phyloP scores from a whole-genome alignment of 768 basidiomycete species.

The Psilocybe subaeruginosa region DNA sequence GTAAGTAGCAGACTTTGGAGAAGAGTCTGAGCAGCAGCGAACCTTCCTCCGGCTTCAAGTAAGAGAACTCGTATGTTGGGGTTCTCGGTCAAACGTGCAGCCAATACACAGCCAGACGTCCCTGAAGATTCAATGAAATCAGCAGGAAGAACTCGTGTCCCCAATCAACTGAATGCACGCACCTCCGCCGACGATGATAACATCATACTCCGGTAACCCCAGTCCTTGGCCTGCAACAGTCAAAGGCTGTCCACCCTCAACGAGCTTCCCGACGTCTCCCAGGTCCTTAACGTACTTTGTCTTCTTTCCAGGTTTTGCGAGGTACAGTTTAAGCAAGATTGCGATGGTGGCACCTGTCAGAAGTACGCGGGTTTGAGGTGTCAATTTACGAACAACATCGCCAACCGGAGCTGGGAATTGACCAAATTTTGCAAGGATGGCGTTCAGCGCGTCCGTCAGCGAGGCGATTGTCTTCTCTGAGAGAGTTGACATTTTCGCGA shows the following conservation, averaged over 20 bases:
- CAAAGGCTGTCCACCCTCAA: neutral
- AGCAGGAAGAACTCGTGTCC: neutral
- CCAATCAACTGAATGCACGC: neutral
- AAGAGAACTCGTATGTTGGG: slow-evolving; percentile 52
- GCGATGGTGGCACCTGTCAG: slow-evolving; percentile 17
- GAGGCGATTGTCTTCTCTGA: slow-evolving; percentile 1
- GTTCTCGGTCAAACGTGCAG: slow-evolving; percentile 59
- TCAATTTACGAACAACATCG: neutral
- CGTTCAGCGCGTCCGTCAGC: neutral
- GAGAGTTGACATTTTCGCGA: slow-evolving; percentile 1
- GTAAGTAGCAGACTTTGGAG: too few relatives aligned
- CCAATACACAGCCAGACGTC: slow-evolving; percentile 62
- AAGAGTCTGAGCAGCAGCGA: neutral
- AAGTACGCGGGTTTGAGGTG: slow-evolving; percentile 1
- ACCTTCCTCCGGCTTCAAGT: slow-evolving; percentile 46
- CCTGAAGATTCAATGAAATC: slow-evolving; percentile 31
- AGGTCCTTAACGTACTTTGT: slow-evolving; percentile 29
- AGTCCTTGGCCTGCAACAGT: neutral
- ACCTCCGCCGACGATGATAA: slow-evolving; percentile 15
- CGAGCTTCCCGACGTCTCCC: slow-evolving; percentile 22
- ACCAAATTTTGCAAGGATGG: slow-evolving; percentile 2
- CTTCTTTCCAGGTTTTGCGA: slow-evolving; percentile 13
- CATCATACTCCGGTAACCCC: slow-evolving; percentile 7
- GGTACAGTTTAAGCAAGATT: slow-evolving; percentile 26
- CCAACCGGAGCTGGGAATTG: neutral